Evolutionary conservation across 1,284 basidiomycete genomes (phyloP).

Genomic region (Papiliotrema terrestris): DNA sequence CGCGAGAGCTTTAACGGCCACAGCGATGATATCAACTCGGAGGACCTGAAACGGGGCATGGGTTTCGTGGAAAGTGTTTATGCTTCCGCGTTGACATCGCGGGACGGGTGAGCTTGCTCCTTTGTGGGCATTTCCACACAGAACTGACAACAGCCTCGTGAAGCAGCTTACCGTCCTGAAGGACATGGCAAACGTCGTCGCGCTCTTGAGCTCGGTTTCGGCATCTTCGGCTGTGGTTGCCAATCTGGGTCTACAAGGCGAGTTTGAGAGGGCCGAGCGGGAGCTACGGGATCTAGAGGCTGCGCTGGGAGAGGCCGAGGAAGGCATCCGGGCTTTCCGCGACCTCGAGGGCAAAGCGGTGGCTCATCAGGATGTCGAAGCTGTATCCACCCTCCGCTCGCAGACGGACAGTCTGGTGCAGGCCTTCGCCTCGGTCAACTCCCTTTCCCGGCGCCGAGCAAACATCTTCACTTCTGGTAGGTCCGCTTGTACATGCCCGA

Average conservation of each 20-base stretch:
- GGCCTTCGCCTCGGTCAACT: slow-evolving; percentile 19
- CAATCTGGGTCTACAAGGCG: neutral
- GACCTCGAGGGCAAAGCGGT: slow-evolving; percentile 30
- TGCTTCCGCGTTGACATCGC: slow-evolving; percentile 57
- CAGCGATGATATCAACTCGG: slow-evolving; percentile 74
- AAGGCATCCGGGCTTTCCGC: slow-evolving; percentile 31
- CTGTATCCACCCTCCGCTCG: slow-evolving; percentile 26
- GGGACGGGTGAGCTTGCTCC: slow-evolving; percentile 48
- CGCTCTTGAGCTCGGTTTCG: slow-evolving; percentile 21
- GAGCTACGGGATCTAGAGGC: slow-evolving; percentile 21
- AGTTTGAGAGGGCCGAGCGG: slow-evolving; percentile 18
- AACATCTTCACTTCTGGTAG: too few species aligned
- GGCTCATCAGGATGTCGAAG: slow-evolving; percentile 17
- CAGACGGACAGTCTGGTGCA: slow-evolving; percentile 19
- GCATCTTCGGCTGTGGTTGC: neutral
- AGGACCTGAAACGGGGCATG: slow-evolving; percentile 77
- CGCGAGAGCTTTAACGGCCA: slow-evolving; percentile 65
- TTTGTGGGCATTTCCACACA: too few species aligned
- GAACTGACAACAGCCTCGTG: slow-evolving; percentile 1
- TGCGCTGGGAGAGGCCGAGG: slow-evolving; percentile 31
- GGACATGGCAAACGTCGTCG: slow-evolving; percentile 6
- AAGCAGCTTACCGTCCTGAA: slow-evolving; percentile 7
- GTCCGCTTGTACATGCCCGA: neutral
- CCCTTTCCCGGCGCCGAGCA: neutral
- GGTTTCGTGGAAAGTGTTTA: slow-evolving; percentile 77